A percentile compares a stretch with the other conserved stretches of the same genome.
Conservation (phyloP, 345 rosid species). For the Microthlaspi erraticum region DNA sequence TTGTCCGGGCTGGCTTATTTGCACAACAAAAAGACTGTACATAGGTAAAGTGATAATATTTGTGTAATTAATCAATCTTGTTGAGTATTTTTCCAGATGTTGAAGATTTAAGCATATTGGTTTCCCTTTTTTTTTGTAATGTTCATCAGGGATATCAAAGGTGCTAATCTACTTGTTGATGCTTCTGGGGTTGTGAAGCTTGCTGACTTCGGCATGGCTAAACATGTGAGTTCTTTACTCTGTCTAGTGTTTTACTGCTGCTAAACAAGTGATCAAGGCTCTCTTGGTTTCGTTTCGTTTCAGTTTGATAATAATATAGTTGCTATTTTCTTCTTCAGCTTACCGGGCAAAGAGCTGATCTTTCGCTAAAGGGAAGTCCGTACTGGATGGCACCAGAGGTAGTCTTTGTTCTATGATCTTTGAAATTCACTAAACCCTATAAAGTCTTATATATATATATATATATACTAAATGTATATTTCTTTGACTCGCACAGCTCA, state of each 20-base stretch:
- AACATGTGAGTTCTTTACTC: conserved; percentile 70
- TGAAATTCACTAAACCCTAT: not conserved
- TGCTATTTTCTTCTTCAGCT: conserved; percentile 56
- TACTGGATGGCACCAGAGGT: conserved; percentile 99
- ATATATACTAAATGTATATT: conserved; percentile 27
- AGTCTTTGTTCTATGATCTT: conserved; percentile 22
- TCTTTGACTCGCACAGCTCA: conserved; percentile 59
- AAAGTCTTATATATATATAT: not conserved
- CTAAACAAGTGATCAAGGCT: not conserved
- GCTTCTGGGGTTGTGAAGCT: conserved; percentile 95
- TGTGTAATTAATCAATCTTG: conserved; percentile 19
- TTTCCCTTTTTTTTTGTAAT: conserved; percentile 19
- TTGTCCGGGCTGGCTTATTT: conserved; percentile 87
- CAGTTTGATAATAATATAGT: conserved; percentile 12
- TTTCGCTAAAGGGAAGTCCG: conserved; percentile 94
- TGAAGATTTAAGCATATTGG: conserved; percentile 29
- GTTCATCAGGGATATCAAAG: conserved; percentile 85
- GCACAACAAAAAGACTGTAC: conserved; percentile 88
- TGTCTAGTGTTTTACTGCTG: conserved; percentile 8
- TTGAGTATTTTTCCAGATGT: conserved; percentile 6
- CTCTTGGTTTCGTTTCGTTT: not conserved
- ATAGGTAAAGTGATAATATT: conserved; percentile 57
- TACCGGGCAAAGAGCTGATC: conserved; percentile 85
- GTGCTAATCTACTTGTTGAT: conserved; percentile 97
- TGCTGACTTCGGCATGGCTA: conserved; percentile 98